phyloP scores from a whole-genome alignment of 2,329 filamentous ascomycete genomes.

The Coniochaeta sp. region DNA sequence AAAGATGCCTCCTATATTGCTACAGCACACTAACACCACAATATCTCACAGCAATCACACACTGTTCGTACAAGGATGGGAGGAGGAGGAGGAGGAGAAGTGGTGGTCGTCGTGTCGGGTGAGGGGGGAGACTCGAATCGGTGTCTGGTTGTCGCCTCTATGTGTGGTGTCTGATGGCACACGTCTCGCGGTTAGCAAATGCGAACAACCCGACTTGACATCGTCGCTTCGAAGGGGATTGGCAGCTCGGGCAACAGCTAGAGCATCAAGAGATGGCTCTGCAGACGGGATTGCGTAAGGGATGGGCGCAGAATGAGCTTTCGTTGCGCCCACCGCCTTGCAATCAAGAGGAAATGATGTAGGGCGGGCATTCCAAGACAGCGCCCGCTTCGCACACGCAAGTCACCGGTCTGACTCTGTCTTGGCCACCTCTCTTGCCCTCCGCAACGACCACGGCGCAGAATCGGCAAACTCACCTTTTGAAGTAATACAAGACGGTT shows the following conservation, averaged over 20 bases:
- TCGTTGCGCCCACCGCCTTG: not conserved
- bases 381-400: not conserved
- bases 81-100: not conserved
- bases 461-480: not conserved
- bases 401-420: too few relatives aligned
- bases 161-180: not conserved
- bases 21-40: constrained; percentile 19
- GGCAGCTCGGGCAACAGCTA: not conserved
- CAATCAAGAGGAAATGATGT: not conserved
- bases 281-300: not conserved
- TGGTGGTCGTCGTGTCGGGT: too few relatives aligned
- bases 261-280: not conserved
- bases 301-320: not conserved
- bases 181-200: not conserved
- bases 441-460: not conserved
- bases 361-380: not conserved
- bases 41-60: constrained; percentile 3
- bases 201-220: not conserved
- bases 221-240: not conserved
- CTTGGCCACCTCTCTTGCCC: not conserved
- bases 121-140: not conserved
- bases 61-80: constrained; percentile 1
- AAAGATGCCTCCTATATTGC: constrained; percentile 12
- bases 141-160: not conserved
- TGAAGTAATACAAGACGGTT: not conserved